Conservation (phyloP, 176 grass and related monocot species). For the Triticum urartu region DNA sequence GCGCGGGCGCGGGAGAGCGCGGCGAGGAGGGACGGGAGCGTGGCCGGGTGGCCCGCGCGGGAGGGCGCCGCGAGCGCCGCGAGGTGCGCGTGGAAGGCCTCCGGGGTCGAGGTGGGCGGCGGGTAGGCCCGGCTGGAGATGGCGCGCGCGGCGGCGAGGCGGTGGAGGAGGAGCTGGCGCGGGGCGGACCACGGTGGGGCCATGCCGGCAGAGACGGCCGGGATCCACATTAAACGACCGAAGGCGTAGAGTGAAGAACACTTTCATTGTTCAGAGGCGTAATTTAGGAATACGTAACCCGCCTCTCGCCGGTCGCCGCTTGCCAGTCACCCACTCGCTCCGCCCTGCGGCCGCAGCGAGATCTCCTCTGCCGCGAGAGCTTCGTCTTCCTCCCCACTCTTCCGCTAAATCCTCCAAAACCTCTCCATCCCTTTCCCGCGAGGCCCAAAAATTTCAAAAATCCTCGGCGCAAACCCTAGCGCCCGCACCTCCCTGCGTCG, state of each 20-base stretch:
- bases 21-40: slow-evolving; percentile 26
- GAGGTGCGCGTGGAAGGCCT: slow-evolving; percentile 20
- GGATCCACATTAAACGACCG: not conserved
- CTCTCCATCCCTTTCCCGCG: slow-evolving; percentile 31
- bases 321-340: not conserved
- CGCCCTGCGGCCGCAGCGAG: not conserved
- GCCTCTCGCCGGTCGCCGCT: not conserved
- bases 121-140: slow-evolving; percentile 6
- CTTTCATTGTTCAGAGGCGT: not conserved
- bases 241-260: not conserved
- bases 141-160: slow-evolving; percentile 14
- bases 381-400: not conserved
- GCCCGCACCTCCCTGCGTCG: not conserved
- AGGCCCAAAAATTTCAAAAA: not conserved
- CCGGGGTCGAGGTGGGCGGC: not conserved
- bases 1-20: slow-evolving; percentile 24
- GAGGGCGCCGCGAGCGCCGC: slow-evolving; percentile 16
- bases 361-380: not conserved
- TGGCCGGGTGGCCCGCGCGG: not conserved
- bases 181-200: not conserved
- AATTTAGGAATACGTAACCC: not conserved
- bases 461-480: not conserved
- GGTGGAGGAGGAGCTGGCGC: slow-evolving; percentile 13
- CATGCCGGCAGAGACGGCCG: not conserved
- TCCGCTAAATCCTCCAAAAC: slow-evolving; percentile 23